A percentile compares a stretch with the other conserved stretches of the same genome.
Conservation (phyloP, 805 yeast species). For the Candida arabinofermentans region DNA sequence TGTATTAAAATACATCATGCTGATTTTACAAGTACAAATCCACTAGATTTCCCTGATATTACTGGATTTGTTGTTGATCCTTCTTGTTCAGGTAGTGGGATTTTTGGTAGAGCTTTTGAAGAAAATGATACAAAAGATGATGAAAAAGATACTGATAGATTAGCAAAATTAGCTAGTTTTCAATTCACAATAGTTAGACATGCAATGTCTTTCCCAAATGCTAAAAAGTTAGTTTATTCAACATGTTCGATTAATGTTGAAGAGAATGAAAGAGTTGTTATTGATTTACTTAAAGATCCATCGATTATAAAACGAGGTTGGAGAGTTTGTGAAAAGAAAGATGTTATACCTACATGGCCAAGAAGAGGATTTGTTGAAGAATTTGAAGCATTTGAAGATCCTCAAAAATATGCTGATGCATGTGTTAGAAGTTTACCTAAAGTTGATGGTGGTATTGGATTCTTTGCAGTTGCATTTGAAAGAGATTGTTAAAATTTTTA, state of each 20-base stretch:
- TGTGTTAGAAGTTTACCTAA: slow-evolving; percentile 84
- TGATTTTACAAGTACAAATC: slow-evolving; percentile 62
- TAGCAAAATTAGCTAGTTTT: slow-evolving; percentile 74
- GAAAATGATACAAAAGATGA: slow-evolving; percentile 42
- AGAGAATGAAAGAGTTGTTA: slow-evolving; percentile 91
- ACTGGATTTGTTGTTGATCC: slow-evolving; percentile 92
- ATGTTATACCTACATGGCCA: slow-evolving; percentile 82
- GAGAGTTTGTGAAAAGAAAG: slow-evolving; percentile 54
- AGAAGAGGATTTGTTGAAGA: slow-evolving; percentile 77
- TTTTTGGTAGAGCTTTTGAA: slow-evolving; percentile 80
- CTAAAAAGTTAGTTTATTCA: slow-evolving; percentile 78
- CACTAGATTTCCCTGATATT: slow-evolving; percentile 57
- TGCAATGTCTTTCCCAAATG: slow-evolving; percentile 78
- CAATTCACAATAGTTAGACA: slow-evolving; percentile 87
- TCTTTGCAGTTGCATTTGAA: slow-evolving; percentile 91
- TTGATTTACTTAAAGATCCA: slow-evolving; percentile 65
- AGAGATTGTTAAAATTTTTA: slow-evolving; percentile 24
- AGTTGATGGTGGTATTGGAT: slow-evolving; percentile 97
- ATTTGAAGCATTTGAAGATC: slow-evolving; percentile 47
- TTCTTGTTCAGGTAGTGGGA: slow-evolving; percentile 96
- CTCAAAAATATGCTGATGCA: slow-evolving; percentile 67
- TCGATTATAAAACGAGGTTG: slow-evolving; percentile 69
- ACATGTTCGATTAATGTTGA: slow-evolving; percentile 94
- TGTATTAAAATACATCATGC: slow-evolving; percentile 40
- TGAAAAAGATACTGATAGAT: slow-evolving; percentile 44